phyloP scores from a whole-genome alignment of 2,329 filamentous ascomycete species.

The Zasmidium citrigriseum region DNA sequence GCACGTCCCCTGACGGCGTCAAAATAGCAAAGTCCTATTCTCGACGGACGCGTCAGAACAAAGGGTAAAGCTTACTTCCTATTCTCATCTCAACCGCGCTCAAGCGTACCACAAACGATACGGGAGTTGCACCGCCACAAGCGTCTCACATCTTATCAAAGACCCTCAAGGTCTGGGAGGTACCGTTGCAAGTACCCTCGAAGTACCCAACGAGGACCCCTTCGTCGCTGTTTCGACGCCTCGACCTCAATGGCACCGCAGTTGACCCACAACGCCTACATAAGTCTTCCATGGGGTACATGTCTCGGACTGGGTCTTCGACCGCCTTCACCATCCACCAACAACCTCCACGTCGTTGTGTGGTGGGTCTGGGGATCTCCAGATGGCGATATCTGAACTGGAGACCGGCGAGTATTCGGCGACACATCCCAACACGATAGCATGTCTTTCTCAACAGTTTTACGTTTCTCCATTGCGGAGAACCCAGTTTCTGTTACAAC shows the following conservation, averaged over 20 bases:
- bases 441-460: background rate
- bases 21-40: background rate
- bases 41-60: background rate
- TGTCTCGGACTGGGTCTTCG: background rate
- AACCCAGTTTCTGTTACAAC: conserved; percentile 3
- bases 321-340: background rate
- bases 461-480: background rate
- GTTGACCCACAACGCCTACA: conserved; percentile 23
- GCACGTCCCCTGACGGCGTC: background rate
- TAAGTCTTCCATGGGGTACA: conserved; percentile 19
- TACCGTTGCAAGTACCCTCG: conserved; percentile 2
- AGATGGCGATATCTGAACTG: background rate
- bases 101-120: background rate
- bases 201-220: conserved; percentile 4
- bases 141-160: background rate
- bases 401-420: background rate
- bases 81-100: background rate
- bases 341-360: background rate
- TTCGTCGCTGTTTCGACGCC: conserved; percentile 7
- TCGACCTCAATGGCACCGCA: conserved; percentile 15
- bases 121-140: conserved; percentile 10
- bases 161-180: background rate
- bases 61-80: background rate
- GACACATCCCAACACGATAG: background rate
- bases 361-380: conserved; percentile 8